phyloP scores from a whole-genome alignment of 2,329 filamentous ascomycete genomes.

The Diaporthe caulivora region DNA sequence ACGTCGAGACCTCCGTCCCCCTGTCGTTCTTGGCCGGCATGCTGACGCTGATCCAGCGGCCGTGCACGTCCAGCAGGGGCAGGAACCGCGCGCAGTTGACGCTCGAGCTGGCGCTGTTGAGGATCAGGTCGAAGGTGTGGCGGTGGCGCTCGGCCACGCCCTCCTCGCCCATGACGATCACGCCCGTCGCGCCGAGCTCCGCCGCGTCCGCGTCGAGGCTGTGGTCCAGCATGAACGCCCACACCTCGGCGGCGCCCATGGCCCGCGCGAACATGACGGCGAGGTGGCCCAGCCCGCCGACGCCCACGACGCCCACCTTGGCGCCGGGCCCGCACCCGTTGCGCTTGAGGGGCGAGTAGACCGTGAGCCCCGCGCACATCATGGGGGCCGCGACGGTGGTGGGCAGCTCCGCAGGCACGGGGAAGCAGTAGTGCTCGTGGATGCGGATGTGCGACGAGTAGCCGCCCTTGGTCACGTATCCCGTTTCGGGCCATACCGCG shows the following conservation, averaged over 20 bases:
- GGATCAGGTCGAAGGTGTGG: conserved; percentile 80
- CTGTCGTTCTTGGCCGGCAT: conserved; percentile 76
- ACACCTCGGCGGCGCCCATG: conserved; percentile 68
- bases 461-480: conserved; percentile 71
- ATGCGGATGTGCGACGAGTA: conserved; percentile 53
- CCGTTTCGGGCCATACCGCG: conserved; percentile 61
- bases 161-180: conserved; percentile 68
- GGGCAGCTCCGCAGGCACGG: conserved; percentile 80
- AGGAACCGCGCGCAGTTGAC: conserved; percentile 80
- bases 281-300: conserved; percentile 80
- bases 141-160: conserved; percentile 68
- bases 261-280: conserved; percentile 78
- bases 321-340: conserved; percentile 82
- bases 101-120: conserved; percentile 80
- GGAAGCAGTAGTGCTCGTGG: conserved; percentile 82
- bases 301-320: conserved; percentile 81
- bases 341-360: conserved; percentile 81
- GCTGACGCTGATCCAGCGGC: conserved; percentile 83
- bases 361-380: conserved; percentile 87
- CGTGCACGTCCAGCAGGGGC: conserved; percentile 83
- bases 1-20: conserved; percentile 77
- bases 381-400: conserved; percentile 78
- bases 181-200: conserved; percentile 72
- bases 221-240: conserved; percentile 71
- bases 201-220: conserved; percentile 70